Evolutionary conservation across 2,329 filamentous ascomycete genomes (phyloP).

Genomic region (Penicillium sp.): DNA sequence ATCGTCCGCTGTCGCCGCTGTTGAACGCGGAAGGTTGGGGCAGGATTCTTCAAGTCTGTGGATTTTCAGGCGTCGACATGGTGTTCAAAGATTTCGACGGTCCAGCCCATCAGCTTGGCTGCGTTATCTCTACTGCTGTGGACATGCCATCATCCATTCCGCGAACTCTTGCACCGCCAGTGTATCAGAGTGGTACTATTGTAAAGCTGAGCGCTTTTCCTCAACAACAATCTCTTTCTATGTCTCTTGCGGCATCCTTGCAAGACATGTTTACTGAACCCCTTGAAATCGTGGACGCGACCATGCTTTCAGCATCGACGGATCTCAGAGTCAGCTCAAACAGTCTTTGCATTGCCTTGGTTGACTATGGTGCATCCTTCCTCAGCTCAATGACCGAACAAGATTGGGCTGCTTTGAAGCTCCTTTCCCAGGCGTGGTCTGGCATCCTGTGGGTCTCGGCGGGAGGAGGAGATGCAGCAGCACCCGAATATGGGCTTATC

Average conservation of each 20-base stretch:
- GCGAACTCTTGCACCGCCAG: neutral
- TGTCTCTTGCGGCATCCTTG: too few species aligned
- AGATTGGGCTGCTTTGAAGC: neutral
- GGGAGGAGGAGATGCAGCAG: neutral
- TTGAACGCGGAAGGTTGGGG: slow-evolving; percentile 6
- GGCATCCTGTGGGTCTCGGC: neutral
- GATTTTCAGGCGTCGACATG: slow-evolving; percentile 10
- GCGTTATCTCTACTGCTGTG: neutral
- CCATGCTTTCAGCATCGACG: too few species aligned
- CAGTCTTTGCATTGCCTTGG: neutral
- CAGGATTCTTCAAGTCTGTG: slow-evolving; percentile 3
- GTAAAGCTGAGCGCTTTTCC: too few species aligned
- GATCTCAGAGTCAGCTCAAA: too few species aligned
- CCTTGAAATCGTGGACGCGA: too few species aligned
- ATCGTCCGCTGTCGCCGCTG: slow-evolving; percentile 21
- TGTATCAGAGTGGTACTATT: too few species aligned
- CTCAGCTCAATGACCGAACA: neutral
- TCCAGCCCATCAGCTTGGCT: neutral
- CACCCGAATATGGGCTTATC: neutral
- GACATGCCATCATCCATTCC: neutral
- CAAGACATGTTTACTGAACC: too few species aligned
- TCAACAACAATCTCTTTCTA: too few species aligned
- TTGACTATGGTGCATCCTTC: neutral
- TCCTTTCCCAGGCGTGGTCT: neutral
- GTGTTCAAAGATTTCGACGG: neutral